Conservation (phyloP, 1,139 yeast genomes). For the Geotrichum restrictum region DNA sequence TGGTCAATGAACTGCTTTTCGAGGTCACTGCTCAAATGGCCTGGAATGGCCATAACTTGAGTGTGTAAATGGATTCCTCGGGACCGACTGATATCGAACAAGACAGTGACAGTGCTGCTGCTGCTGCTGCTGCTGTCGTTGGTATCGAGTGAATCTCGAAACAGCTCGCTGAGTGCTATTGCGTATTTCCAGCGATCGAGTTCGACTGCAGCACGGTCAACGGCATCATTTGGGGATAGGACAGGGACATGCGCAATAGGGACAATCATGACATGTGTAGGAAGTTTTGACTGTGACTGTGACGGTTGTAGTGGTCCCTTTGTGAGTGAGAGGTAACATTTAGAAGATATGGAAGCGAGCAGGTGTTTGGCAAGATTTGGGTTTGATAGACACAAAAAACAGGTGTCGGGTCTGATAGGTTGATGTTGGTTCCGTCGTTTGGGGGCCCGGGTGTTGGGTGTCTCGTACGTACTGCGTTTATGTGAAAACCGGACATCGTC, state of each 20-base stretch:
- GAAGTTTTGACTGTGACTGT: conserved; percentile 44
- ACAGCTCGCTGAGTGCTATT: conserved; percentile 29
- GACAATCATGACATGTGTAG: conserved; percentile 82
- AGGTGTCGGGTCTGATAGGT: conserved; percentile 34
- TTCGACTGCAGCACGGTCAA: conserved; percentile 13
- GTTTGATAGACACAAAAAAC: conserved; percentile 83
- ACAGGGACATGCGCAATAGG: conserved; percentile 74
- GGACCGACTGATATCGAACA: conserved; percentile 35
- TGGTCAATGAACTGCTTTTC: conserved; percentile 26
- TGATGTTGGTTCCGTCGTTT: background rate
- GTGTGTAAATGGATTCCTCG: conserved; percentile 39
- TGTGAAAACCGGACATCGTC: no score
- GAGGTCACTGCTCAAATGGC: conserved; percentile 21
- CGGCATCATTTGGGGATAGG: conserved; percentile 17
- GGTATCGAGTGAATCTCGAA: conserved; percentile 25
- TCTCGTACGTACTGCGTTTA: background rate
- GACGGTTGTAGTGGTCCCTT: conserved; percentile 82
- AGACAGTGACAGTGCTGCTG: conserved; percentile 26
- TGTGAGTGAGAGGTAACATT: conserved; percentile 69
- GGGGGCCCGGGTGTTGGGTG: background rate
- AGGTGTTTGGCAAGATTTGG: conserved; percentile 76
- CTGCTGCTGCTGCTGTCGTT: no score
- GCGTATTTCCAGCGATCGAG: conserved; percentile 29
- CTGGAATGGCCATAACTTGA: conserved; percentile 37
- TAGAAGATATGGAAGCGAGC: conserved; percentile 69